phyloP scores from a whole-genome alignment of 768 basidiomycete species.

The Dendrothele bispora region DNA sequence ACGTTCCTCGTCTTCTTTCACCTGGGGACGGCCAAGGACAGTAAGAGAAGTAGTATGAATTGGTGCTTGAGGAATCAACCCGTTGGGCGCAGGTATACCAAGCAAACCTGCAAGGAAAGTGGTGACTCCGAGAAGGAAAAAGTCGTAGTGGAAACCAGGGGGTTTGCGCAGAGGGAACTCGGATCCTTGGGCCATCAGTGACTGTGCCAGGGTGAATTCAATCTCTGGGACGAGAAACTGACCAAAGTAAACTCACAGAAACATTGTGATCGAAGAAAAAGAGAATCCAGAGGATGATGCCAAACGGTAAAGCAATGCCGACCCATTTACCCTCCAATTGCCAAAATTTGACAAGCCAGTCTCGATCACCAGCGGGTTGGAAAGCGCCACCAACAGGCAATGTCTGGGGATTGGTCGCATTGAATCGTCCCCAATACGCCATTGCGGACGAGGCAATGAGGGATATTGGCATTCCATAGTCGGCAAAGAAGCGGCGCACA shows the following conservation, averaged over 20 bases:
- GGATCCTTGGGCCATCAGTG: constrained; percentile 87
- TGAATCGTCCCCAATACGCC: constrained; percentile 86
- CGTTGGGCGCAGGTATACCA: constrained; percentile 85
- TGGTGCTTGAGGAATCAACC: constrained; percentile 84
- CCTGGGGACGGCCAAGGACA: constrained; percentile 53
- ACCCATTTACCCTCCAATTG: constrained; percentile 86
- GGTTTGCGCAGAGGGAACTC: constrained; percentile 91
- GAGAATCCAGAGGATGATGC: constrained; percentile 82
- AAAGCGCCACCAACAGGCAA: constrained; percentile 72
- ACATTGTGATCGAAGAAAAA: constrained; percentile 98
- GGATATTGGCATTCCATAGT: constrained; percentile 92
- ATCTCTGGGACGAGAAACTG: neutral
- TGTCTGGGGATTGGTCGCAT: constrained; percentile 56
- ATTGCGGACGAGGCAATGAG: constrained; percentile 72
- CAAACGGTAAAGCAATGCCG: constrained; percentile 86
- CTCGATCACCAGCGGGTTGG: constrained; percentile 65
- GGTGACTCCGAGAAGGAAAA: constrained; percentile 87
- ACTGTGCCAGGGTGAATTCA: constrained; percentile 42
- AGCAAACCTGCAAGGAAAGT: constrained; percentile 89
- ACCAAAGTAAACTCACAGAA: constrained; percentile 54
- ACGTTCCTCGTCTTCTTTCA: constrained; percentile 34
- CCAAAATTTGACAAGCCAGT: constrained; percentile 91
- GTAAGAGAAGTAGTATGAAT: constrained; percentile 87
- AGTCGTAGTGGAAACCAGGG: constrained; percentile 84
- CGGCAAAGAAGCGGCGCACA: constrained; percentile 72